Conservation (phyloP, 192 early-diverging fungal genomes). For the Coemansia sp. region DNA sequence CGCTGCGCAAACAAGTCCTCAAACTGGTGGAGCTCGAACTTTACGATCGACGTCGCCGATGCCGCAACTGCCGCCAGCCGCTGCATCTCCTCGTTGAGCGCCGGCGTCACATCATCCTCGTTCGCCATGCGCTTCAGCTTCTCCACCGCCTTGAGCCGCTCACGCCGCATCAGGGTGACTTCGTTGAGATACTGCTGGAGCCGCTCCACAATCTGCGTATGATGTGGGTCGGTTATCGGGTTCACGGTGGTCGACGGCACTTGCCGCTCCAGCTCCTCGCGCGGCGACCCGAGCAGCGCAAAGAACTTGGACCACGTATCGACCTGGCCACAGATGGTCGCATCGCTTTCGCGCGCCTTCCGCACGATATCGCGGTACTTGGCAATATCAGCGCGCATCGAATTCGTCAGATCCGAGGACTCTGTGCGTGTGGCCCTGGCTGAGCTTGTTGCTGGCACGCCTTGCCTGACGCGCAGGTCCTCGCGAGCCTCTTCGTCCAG, state of each 20-base stretch:
- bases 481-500: slow-evolving; percentile 43
- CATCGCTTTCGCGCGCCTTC: slow-evolving; percentile 71
- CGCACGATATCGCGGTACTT: slow-evolving; percentile 66
- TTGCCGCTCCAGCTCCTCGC: slow-evolving; percentile 55
- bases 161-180: slow-evolving; percentile 58
- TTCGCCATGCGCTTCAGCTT: slow-evolving; percentile 66
- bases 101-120: slow-evolving; percentile 78
- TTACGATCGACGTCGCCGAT: slow-evolving; percentile 46
- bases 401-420: slow-evolving; percentile 40
- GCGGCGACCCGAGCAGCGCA: slow-evolving; percentile 30
- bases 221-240: slow-evolving; percentile 58
- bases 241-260: slow-evolving; percentile 63
- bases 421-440: slow-evolving; percentile 13
- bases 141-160: slow-evolving; percentile 61
- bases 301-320: slow-evolving; percentile 43
- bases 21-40: slow-evolving; percentile 75
- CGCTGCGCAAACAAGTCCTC: slow-evolving; percentile 72
- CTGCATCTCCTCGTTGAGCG: slow-evolving; percentile 64
- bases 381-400: slow-evolving; percentile 32
- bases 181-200: slow-evolving; percentile 62
- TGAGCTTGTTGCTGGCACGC: slow-evolving; percentile 1
- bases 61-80: slow-evolving; percentile 57
- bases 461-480: slow-evolving; percentile 26
- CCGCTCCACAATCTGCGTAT: slow-evolving; percentile 62
- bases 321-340: slow-evolving; percentile 57